Evolutionary conservation across 768 basidiomycete species (phyloP).

Genomic region (Trametes gibbosa): DNA sequence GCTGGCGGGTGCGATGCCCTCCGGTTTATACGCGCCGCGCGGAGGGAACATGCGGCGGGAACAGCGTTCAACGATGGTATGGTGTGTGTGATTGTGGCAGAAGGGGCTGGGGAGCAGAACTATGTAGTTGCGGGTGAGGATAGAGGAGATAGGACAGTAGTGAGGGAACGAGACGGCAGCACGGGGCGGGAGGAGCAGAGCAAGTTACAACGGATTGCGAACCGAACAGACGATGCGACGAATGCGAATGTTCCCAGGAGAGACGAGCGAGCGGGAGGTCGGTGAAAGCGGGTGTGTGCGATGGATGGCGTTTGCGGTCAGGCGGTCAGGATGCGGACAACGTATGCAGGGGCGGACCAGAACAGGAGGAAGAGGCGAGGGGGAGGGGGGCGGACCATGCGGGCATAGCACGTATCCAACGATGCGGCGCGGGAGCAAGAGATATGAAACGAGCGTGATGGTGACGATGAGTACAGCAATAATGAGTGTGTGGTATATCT

Average conservation of each 20-base stretch:
- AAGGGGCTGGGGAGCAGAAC: background rate
- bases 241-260: background rate
- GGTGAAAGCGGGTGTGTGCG: too few species aligned
- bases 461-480: background rate
- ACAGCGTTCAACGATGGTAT: background rate
- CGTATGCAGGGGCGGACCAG: background rate
- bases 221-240: background rate
- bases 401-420: background rate
- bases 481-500: background rate
- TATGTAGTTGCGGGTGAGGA: background rate
- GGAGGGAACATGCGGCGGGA: background rate
- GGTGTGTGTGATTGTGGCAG: background rate
- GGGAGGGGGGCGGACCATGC: background rate
- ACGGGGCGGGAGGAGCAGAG: background rate
- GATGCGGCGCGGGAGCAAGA: conserved; percentile 1
- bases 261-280: background rate
- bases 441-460: background rate
- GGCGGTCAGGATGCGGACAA: background rate
- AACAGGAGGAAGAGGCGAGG: background rate
- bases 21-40: conserved; percentile 5
- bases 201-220: background rate
- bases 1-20: too few species aligned
- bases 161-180: background rate
- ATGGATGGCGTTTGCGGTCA: too few species aligned
- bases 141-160: background rate